Conservation (phyloP, 441 rosid species). For the Daphne laureola region DNA sequence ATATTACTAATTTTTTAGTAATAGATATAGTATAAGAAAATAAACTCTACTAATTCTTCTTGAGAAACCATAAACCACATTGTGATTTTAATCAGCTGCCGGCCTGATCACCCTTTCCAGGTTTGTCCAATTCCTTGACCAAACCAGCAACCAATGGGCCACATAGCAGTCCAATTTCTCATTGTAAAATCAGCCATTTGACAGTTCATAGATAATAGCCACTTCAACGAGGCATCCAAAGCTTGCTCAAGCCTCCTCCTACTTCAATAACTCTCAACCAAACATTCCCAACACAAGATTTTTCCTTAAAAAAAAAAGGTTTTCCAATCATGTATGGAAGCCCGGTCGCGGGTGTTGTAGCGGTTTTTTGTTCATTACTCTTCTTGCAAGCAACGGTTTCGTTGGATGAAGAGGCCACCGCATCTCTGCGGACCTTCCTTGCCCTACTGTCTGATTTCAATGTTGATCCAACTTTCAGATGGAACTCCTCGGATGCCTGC, state of each 20-base stretch:
- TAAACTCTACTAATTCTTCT: background rate
- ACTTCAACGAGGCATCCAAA: constrained; percentile 10
- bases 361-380: constrained; percentile 17
- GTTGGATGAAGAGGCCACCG: constrained; percentile 23
- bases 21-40: too few relatives aligned
- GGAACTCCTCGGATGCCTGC: constrained; percentile 48
- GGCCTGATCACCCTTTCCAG: constrained; percentile 13
- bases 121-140: background rate
- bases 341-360: constrained; percentile 17
- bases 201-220: background rate
- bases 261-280: constrained; percentile 7
- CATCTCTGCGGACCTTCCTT: constrained; percentile 28
- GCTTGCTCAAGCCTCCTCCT: constrained; percentile 33
- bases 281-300: background rate
- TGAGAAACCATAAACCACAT: constrained; percentile 9
- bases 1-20: too few relatives aligned
- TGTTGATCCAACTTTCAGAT: constrained; percentile 21
- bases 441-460: constrained; percentile 23
- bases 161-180: constrained; percentile 20
- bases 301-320: constrained; percentile 7
- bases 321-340: constrained; percentile 23
- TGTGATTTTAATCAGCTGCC: constrained; percentile 16
- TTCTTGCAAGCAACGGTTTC: constrained; percentile 17
- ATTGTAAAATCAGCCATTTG: constrained; percentile 33
- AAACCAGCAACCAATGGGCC: background rate